Evolutionary conservation across 2,329 filamentous ascomycete species (phyloP), one percentile per base, ranked within the genome.

Genomic region (Claviceps monticola): DNA sequence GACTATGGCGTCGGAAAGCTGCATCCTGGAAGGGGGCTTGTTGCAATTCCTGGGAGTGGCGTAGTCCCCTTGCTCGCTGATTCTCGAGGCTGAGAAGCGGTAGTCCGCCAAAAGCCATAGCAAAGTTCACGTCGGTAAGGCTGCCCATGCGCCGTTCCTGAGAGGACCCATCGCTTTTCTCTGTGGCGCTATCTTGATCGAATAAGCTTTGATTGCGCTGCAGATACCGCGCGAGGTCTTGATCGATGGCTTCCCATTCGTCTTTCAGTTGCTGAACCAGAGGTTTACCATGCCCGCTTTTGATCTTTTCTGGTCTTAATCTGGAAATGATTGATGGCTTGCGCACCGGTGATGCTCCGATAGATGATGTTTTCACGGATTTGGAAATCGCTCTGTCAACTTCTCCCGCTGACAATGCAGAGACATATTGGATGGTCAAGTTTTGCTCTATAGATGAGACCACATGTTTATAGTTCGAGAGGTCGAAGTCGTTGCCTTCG

Each of bases 401-500:
- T 56, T 71, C 68, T 5, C 58, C 53, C 7, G 63, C 61, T 1
- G 68, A 67, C 37, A 71, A 70, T 2, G 68, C 66, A 0, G 71
- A 70, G 48, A 74, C 74, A 42, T 70, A 66, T 39, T 70, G 61
- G n/a, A 76, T 68, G 11, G 66, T 68, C 6, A 56, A 60, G 58
- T 73, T 75, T 36, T 64, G 59, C 51, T 67, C 65, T 29, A 76
- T 60, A 49, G 69, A 69, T 55, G 68, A 68, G 19, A 72, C 67
- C 26, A 77, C 60, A 59, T 74, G 73, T 36, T 69, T 66, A 50
- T 75, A 66, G 55, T 73, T 74, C 21, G 74, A 74, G 38, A 76
- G 64, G 55, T 75, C 78, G 57, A 79, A 74, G 50, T 72, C 72
- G 54, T 79, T 80, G 56, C 73, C 71, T 42, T 74, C 72, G 56